Evolutionary conservation across 495 filamentous ascomycete species (phyloP).

Genomic region (Parmelia sp.): DNA sequence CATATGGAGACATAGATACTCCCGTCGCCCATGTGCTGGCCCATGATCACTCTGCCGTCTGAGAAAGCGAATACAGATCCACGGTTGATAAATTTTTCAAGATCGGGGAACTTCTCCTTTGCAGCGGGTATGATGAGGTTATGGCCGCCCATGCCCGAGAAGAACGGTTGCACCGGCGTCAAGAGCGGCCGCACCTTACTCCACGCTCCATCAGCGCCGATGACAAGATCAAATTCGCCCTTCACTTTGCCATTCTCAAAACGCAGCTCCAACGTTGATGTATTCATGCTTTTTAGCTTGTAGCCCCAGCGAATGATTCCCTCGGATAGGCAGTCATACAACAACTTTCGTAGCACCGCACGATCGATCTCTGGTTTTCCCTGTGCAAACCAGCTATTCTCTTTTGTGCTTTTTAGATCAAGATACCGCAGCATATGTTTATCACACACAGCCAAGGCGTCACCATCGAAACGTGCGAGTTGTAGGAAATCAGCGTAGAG

Average conservation of each 20-base stretch:
- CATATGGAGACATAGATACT: no score
- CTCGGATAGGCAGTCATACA: conserved; percentile 29
- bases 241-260: conserved; percentile 13
- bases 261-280: no score
- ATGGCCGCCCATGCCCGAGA: conserved; percentile 40
- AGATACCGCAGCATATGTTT: conserved; percentile 23
- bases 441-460: conserved; percentile 25
- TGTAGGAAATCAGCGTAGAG: conserved; percentile 43
- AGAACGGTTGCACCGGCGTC: conserved; percentile 35
- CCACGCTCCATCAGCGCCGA: conserved; percentile 45
- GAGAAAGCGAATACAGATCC: no score
- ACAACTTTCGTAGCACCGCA: conserved; percentile 26
- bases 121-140: neutral
- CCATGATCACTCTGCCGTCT: no score
- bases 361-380: conserved; percentile 32
- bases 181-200: conserved; percentile 30
- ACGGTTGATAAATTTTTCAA: no score
- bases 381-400: conserved; percentile 29
- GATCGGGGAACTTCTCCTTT: no score
- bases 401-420: conserved; percentile 19
- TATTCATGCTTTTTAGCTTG: conserved; percentile 22
- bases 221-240: conserved; percentile 35
- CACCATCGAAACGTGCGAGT: conserved; percentile 24
- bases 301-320: conserved; percentile 28
- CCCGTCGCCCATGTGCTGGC: no score